A percentile compares a stretch with the other conserved stretches of the same genome.
phyloP scores from a whole-genome alignment of 2,329 filamentous ascomycete species.

The Pleomassaria siparia region DNA sequence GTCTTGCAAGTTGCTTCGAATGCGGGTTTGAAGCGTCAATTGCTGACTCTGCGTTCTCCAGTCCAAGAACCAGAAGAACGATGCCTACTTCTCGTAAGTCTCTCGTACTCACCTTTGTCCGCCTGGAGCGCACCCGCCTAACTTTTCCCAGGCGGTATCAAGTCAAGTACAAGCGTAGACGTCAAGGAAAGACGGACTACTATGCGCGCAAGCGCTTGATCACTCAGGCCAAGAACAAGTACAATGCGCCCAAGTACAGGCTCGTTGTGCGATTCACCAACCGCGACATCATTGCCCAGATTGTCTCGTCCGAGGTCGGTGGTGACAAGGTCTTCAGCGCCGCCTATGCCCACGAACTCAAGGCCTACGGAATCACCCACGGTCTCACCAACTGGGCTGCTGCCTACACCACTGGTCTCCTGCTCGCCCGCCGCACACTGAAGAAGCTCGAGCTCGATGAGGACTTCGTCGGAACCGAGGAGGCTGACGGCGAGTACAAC shows the following conservation, averaged over 20 bases:
- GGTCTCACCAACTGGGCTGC: slow-evolving; percentile 99
- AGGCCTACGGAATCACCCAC: slow-evolving; percentile 95
- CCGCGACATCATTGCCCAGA: slow-evolving; percentile 98
- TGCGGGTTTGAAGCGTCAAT: slow-evolving; percentile 92
- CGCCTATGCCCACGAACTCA: slow-evolving; percentile 97
- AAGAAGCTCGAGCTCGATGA: slow-evolving; percentile 96
- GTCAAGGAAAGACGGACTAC: slow-evolving; percentile 97
- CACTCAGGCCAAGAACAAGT: slow-evolving; percentile 99
- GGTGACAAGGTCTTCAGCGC: slow-evolving; percentile 92
- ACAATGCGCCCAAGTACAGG: slow-evolving; percentile 99
- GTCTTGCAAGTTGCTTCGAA: slow-evolving; percentile 91
- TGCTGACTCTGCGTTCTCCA: slow-evolving; percentile 89
- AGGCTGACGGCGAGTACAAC: slow-evolving; percentile 92
- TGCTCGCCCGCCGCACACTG: slow-evolving; percentile 93
- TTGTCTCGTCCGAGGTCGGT: slow-evolving; percentile 91
- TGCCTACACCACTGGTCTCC: slow-evolving; percentile 93
- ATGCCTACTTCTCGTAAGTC: slow-evolving; percentile 94
- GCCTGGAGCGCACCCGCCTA: slow-evolving; percentile 20
- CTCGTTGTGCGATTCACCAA: slow-evolving; percentile 99
- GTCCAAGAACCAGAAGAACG: slow-evolving; percentile 97
- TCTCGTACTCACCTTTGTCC: slow-evolving; percentile 11
- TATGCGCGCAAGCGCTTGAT: slow-evolving; percentile 99
- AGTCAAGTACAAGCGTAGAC: slow-evolving; percentile 99
- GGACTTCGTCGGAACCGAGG: slow-evolving; percentile 92
- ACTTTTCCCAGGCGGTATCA: slow-evolving; percentile 79